Evolutionary conservation across 352 stramenopile genomes (phyloP), one percentile per base, ranked within the genome.

Genomic region (Phytophthora hybrid): DNA sequence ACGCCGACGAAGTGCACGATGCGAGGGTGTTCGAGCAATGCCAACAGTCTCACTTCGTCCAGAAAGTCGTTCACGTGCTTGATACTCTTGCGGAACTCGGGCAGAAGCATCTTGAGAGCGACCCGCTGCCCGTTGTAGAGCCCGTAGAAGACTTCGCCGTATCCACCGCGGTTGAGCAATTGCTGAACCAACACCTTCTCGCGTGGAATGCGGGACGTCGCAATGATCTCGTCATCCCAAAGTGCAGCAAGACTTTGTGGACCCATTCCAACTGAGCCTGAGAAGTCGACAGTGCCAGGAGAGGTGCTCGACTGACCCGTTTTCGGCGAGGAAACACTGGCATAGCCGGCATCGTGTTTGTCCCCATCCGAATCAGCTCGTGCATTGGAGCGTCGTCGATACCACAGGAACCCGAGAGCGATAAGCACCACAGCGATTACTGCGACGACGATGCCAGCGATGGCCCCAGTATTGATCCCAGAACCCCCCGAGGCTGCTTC

Each of bases 1-100:
- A 91, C 72, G 1, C 85, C 85, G 5, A 91, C 61, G 47, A 91
- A 91, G 26, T 80, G 66, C 10, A 91, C 78, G 19, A 92, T 83
- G 7, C 77, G 77, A 6, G 80, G 74, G 49, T 92, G 85, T n/a
- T 76, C 63, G 1, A 91, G 66, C 29, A 63, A 78, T 2, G 80
- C 73, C 66, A 89, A 73, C n/a, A 90, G 52, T 11, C 66, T 78
- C 49, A 93, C 88, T 57, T 93, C 85, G 9, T 60, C 62, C 16
- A 79, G 26, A 10, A 54, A 53, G 21, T 29, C 37, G n/a, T 46
- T 46, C 21, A 60, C 23, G 13, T 80, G 73, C 16, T 63, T 59
- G 13, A 78, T 26, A 26, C 74, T 75, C 21, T 69, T 70, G 21
- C 63, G 56, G 10, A 56, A 16, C 2, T 80, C 72, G 0, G 59